Evolutionary conservation across 805 yeast species (phyloP), one percentile per base, ranked within the genome.

Genomic region (Naumovozyma dairenensis): DNA sequence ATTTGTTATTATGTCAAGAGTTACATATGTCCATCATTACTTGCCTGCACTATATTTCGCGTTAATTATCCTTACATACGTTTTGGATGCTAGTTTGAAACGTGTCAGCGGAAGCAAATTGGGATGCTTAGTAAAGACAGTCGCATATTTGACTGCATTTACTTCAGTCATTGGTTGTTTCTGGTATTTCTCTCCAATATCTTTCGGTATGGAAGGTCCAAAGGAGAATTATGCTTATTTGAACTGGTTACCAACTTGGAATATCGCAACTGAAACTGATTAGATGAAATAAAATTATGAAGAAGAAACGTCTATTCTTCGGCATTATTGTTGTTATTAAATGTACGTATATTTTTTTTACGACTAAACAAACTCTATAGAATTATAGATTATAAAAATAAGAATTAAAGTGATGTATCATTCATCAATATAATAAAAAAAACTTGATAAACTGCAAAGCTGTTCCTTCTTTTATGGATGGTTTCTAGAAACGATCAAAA

Each of bases 1-100:
- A 20, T 82, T 82, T 46, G 71, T 74, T 21, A 64, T 82, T 32
- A 82, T 82, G 94, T 80, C 85, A 12, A 72, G 94, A 67, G 92
- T 82, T 45, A 80, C 89, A 0, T 82, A 82, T 49, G 84, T 80
- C 29, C 94, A 82, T 56, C 94, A 82, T 62, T 82, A 82, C 57
- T 65, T 80, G 51, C 94, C 94, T 31, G 87, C 92, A 0, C 64
- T 82, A 44, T 82, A 82, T 59, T 82, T 82, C 57, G 84, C 85
- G 33, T 62, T 78, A 58, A 57, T 75, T 35, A 71, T 73, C 25
- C 54, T 69, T 32, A 69, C 71, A 4, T 77, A 72, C 52, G 58
- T 68, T 35, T 53, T 75, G 28, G 84, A 77, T 42, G 58, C 62
- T 25, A 49, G 63, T 34, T 55, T 69, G 15, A 38, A 36, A 18